These are phyloP conservation scores for Clarireedia homoeocarpa DNA, from an alignment of 2,329 filamentous ascomycete genomes.

Conservation along the genomic window DNA sequence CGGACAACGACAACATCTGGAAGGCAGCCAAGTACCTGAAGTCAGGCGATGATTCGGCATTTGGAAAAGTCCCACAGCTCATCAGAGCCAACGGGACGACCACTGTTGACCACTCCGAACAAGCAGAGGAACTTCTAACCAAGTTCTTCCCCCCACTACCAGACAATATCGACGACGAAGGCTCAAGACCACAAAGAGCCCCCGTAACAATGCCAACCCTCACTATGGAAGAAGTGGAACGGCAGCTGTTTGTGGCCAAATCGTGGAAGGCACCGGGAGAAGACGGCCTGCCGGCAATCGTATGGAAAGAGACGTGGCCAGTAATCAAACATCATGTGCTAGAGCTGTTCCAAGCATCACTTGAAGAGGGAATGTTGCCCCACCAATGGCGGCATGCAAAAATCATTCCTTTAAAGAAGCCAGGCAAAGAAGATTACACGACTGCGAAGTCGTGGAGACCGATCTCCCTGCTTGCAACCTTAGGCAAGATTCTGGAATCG, in stretches of 20 bases:
- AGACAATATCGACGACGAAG: conserved; percentile 1
- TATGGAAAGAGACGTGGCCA: conserved; percentile 23
- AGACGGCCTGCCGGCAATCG: conserved; percentile 15
- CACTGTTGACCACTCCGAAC: not conserved
- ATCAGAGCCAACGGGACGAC: not conserved
- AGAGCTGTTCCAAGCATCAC: conserved; percentile 16
- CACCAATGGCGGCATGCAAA: conserved; percentile 23
- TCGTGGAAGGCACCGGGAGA: not conserved
- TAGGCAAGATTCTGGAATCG: conserved; percentile 25
- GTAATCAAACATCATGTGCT: conserved; percentile 19
- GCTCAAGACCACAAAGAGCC: not conserved
- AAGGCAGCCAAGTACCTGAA: conserved; percentile 4
- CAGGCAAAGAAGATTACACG: conserved; percentile 23
- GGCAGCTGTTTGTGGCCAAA: not conserved
- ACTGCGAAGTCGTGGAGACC: conserved; percentile 21
- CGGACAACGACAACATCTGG: conserved; percentile 25
- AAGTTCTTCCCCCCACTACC: conserved; percentile 4
- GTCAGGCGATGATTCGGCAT: not conserved
- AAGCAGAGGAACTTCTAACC: conserved; percentile 2
- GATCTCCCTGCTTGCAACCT: conserved; percentile 25
- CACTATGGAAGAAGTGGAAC: conserved; percentile 2
- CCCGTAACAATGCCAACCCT: conserved; percentile 1
- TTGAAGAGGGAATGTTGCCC: conserved; percentile 13
- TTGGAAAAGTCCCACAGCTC: conserved; percentile 1
- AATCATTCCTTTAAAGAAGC: conserved; percentile 28